Conservation (phyloP, 805 yeast species). For the Saccharomycopsis capsularis region DNA sequence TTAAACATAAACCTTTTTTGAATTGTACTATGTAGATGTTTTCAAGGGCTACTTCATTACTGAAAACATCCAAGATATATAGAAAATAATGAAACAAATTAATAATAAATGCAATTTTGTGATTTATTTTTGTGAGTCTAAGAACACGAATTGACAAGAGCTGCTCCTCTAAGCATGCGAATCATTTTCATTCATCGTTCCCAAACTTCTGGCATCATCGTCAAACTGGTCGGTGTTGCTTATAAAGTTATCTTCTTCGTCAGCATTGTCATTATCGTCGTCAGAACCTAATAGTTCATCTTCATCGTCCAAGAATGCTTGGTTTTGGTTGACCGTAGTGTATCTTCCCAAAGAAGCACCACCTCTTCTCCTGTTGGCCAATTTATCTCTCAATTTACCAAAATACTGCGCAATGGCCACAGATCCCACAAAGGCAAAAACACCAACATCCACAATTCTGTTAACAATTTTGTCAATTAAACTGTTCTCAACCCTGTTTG, state of each 20-base stretch:
- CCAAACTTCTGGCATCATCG: conserved; percentile 13
- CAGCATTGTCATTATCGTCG: neutral
- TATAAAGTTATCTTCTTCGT: neutral
- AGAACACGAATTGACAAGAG: too few relatives aligned
- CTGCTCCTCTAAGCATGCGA: neutral
- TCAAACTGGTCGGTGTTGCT: conserved; percentile 8
- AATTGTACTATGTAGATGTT: too few relatives aligned
- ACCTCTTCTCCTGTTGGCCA: conserved; percentile 4
- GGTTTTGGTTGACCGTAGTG: conserved; percentile 5
- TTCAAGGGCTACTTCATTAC: too few relatives aligned
- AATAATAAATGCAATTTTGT: too few relatives aligned
- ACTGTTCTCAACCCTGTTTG: conserved; percentile 57
- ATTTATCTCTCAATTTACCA: neutral
- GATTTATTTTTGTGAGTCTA: too few relatives aligned
- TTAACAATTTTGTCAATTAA: conserved; percentile 53
- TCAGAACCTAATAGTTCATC: conserved; percentile 20
- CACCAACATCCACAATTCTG: conserved; percentile 50
- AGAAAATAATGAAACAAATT: too few relatives aligned
- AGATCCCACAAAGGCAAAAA: conserved; percentile 37
- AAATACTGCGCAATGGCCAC: conserved; percentile 20
- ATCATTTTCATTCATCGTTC: conserved; percentile 3
- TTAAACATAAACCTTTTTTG: too few relatives aligned
- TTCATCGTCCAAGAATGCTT: conserved; percentile 21
- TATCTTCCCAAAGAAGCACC: conserved; percentile 8
- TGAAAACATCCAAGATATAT: too few relatives aligned